Percentiles rank a stretch among this genome's conserved stretches.
Evolutionary conservation across 768 basidiomycete genomes (phyloP).

Genomic region (Naematelia encephala): DNA sequence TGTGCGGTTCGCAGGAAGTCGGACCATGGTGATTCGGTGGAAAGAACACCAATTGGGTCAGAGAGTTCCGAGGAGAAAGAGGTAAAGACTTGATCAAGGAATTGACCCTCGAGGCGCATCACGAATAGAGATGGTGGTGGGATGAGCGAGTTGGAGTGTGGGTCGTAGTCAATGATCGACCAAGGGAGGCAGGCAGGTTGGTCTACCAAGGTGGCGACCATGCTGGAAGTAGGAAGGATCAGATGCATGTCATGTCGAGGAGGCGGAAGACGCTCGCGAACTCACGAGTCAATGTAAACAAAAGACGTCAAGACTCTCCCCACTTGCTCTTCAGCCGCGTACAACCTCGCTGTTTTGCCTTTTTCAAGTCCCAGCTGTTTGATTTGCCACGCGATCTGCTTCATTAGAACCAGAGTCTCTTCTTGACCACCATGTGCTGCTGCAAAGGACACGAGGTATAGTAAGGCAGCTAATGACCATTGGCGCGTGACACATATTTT

Average conservation of each 20-base stretch:
- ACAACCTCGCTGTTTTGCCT: not conserved
- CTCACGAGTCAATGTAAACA: constrained; percentile 2
- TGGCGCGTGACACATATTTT: not conserved
- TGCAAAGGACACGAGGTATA: not conserved
- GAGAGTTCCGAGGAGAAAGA: no score
- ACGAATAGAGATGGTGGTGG: not conserved
- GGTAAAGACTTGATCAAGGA: no score
- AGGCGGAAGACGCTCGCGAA: not conserved
- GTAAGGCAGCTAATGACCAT: constrained; percentile 1
- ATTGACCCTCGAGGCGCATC: constrained; percentile 4
- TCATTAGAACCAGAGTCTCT: not conserved
- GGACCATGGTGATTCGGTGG: no score
- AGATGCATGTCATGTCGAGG: not conserved
- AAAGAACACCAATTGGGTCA: not conserved
- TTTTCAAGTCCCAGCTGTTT: not conserved
- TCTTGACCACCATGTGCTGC: not conserved
- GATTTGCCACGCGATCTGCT: constrained; percentile 3
- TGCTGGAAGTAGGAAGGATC: not conserved
- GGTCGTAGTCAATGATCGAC: not conserved
- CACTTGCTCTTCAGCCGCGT: not conserved
- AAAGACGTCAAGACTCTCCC: not conserved
- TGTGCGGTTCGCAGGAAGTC: not conserved
- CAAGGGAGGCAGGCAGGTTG: not conserved
- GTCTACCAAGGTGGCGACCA: constrained; percentile 1
- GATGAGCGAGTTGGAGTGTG: not conserved